A percentile compares a stretch with the other conserved stretches of the same genome.
These are phyloP conservation scores for Crucibulum laeve DNA, from an alignment of 768 basidiomycete genomes.

Conservation along the genomic window DNA sequence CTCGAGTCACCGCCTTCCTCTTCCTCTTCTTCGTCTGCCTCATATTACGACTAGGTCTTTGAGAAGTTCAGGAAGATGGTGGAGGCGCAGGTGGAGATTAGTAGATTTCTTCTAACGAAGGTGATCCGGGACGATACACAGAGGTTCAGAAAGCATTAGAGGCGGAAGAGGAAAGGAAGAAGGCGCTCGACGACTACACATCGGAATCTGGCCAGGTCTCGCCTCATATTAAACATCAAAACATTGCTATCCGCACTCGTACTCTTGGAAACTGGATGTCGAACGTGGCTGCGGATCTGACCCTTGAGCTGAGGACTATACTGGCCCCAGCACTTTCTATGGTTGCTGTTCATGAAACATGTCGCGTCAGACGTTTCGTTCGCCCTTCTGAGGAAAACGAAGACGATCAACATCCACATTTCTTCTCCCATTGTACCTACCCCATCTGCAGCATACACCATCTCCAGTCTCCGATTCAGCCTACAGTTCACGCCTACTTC, in stretches of 20 bases:
- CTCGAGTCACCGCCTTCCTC: conserved; percentile 40
- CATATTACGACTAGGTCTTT: conserved; percentile 10
- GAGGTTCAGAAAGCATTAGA: conserved; percentile 26
- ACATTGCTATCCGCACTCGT: conserved; percentile 45
- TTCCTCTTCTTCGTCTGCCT: not conserved
- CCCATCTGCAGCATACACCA: conserved; percentile 22
- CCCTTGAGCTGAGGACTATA: conserved; percentile 24
- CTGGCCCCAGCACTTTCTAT: not conserved
- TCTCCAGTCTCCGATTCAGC: conserved; percentile 38
- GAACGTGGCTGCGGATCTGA: conserved; percentile 68
- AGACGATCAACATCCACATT: conserved; percentile 31
- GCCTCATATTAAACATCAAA: conserved; percentile 32
- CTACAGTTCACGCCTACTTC: conserved; percentile 65
- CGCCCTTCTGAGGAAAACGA: conserved; percentile 19
- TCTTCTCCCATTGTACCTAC: conserved; percentile 19
- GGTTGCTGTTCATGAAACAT: conserved; percentile 16
- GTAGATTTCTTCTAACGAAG: conserved; percentile 45
- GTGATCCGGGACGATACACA: conserved; percentile 28
- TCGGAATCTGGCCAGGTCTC: conserved; percentile 17
- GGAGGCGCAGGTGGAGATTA: conserved; percentile 43
- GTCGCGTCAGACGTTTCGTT: conserved; percentile 29
- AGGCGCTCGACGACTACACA: conserved; percentile 30
- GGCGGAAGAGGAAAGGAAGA: conserved; percentile 40
- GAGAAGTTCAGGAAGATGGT: conserved; percentile 78
- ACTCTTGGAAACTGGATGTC: conserved; percentile 84